Base-by-base conservation (phyloP, 2,329 filamentous ascomycete species). In the Exophiala viscosa region DNA sequence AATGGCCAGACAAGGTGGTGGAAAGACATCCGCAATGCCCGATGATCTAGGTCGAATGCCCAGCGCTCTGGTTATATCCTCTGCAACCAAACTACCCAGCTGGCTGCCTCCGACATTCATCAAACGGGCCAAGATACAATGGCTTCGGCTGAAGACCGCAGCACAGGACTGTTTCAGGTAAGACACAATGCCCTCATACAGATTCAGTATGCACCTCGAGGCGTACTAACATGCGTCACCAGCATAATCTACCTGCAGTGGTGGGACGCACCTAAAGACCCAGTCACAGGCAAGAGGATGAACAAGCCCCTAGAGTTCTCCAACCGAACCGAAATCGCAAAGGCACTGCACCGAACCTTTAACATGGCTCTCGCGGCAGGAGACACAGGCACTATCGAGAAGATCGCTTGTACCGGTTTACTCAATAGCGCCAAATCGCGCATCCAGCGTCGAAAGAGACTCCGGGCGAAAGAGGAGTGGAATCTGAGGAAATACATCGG, bases 351-450 rank as follows among this genome's bases (percentile, higher is more conserved):
- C 52, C 54, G 66, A 41, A 55, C 64, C 20, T 74, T 79, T 71
- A 79, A 78, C 62, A 68, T 61, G 18, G 67, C 71, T 17, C 76
- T 78, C 56, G 75, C 76, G 18, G 60, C 57, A 17, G 68, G 65
- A 50, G 72, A 75, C 40, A 59, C 71, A 9, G 36, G 55, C 10
- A 63, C 64, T 14, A 46, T 76, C 10, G 62, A 65, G 49, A 62
- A 63, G 34, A 66, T 72, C 48, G 71, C 69, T 61, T 72, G 69
- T 53, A 65, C 65, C 17, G 69, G 70, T 10, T 66, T 76, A 40
- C 61, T 63, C 41, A 65, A 64, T 31, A 63, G 65, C 46, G 67
- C 74, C 36, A 59, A 45, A 32, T 52, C 44, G 35, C 69, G 70
- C 48, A 69, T 74, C 48, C 59, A 65, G 39, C 57, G 55, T 42